Percentiles rank a stretch among this genome's conserved stretches.
Conservation (phyloP, 2,329 filamentous ascomycete species). For the Stagonosporopsis rhizophila region DNA sequence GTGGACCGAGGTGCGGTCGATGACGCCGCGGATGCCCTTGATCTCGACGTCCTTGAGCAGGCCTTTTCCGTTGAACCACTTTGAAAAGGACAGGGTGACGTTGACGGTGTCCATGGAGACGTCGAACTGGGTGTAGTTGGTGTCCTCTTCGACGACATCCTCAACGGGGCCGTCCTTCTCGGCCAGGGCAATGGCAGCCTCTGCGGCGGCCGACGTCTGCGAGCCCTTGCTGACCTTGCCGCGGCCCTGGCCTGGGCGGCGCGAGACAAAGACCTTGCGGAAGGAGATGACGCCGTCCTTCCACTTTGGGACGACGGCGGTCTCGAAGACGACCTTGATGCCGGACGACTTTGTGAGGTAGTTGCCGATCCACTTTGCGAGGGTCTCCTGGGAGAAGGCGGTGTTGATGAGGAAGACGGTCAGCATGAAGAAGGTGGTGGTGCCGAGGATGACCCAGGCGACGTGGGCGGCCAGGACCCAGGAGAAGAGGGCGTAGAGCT, state of each 20-base stretch:
- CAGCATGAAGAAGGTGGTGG: conserved; percentile 95
- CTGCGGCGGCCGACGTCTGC: conserved; percentile 80
- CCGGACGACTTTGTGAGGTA: conserved; percentile 94
- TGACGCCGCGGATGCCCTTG: conserved; percentile 87
- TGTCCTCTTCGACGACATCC: conserved; percentile 71
- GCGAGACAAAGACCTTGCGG: conserved; percentile 93
- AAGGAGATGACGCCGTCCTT: conserved; percentile 94
- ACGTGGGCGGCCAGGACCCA: conserved; percentile 95
- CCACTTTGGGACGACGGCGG: conserved; percentile 96
- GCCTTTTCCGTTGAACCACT: conserved; percentile 98
- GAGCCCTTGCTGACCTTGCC: conserved; percentile 93
- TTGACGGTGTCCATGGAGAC: conserved; percentile 94
- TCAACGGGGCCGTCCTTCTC: conserved; percentile 45
- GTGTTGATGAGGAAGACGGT: conserved; percentile 93
- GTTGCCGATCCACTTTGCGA: conserved; percentile 92
- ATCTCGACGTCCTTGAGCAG: conserved; percentile 91
- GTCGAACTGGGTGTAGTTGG: conserved; percentile 98
- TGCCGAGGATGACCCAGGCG: conserved; percentile 94
- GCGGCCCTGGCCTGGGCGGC: conserved; percentile 80
- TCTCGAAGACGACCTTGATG: conserved; percentile 94
- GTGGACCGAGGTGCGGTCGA: conserved; percentile 84
- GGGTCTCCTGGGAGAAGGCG: conserved; percentile 94
- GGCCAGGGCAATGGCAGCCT: conserved; percentile 67
- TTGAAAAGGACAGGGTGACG: conserved; percentile 94
- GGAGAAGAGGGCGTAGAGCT: conserved; percentile 93